Evolutionary conservation across 352 stramenopile species (phyloP).

Genomic region (Aphanomyces stellatus): DNA sequence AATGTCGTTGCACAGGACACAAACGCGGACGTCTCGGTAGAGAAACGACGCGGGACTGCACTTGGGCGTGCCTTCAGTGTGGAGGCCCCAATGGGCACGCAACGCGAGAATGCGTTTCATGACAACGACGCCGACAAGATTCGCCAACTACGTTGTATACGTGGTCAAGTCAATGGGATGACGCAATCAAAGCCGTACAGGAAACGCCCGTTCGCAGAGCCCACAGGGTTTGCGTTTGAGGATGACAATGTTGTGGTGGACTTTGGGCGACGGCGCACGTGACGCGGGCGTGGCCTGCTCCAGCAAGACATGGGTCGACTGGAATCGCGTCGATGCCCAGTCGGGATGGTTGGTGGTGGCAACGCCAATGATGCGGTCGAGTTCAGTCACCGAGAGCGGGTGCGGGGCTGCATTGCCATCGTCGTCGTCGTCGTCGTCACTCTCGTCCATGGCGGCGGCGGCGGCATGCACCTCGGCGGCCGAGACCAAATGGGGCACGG

Average conservation of each 20-base stretch:
- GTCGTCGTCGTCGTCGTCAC: no score
- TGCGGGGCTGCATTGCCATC: no score
- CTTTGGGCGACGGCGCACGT: background rate
- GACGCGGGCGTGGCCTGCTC: no score
- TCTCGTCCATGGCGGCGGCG: no score
- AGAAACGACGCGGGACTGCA: background rate
- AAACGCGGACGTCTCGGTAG: conserved; percentile 3
- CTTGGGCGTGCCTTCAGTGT: background rate
- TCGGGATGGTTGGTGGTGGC: no score
- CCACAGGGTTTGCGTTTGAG: conserved; percentile 1
- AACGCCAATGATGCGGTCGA: no score
- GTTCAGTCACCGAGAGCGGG: no score
- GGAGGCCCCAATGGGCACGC: background rate
- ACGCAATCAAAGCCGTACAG: background rate
- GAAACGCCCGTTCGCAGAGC: background rate
- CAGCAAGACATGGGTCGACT: no score
- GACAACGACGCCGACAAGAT: background rate
- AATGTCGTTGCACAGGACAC: conserved; percentile 8
- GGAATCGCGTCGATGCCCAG: no score
- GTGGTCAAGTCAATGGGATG: background rate
- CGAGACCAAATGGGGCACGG: background rate
- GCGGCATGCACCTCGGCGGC: background rate
- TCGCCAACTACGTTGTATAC: background rate
- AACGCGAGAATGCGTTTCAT: conserved; percentile 6
- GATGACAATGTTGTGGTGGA: conserved; percentile 3